phyloP scores from a whole-genome alignment of 1,139 yeast genomes.

The Scheffersomyces lignicola region DNA sequence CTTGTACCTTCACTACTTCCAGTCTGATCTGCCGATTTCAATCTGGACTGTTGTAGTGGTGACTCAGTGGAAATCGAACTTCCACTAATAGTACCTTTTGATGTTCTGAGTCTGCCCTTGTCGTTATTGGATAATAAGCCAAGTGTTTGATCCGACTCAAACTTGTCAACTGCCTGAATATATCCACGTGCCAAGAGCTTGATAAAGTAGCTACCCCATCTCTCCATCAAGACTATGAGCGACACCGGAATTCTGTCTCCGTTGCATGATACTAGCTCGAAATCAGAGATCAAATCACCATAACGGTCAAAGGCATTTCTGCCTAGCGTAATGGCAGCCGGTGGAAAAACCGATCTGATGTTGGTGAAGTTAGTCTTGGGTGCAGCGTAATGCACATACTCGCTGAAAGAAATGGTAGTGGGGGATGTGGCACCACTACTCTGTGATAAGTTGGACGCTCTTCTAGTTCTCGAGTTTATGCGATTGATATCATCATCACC shows the following conservation, averaged over 20 bases:
- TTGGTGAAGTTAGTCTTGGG: constrained; percentile 68
- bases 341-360: constrained; percentile 67
- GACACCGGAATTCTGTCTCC: constrained; percentile 69
- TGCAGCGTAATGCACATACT: constrained; percentile 74
- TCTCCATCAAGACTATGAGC: constrained; percentile 55
- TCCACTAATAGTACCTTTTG: constrained; percentile 8
- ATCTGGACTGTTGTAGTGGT: constrained; percentile 7
- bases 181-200: constrained; percentile 61
- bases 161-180: constrained; percentile 53
- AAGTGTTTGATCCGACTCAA: constrained; percentile 36
- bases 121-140: constrained; percentile 8
- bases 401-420: constrained; percentile 52
- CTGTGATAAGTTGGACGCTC: constrained; percentile 11
- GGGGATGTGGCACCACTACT: constrained; percentile 17
- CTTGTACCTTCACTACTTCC: background rate
- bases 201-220: constrained; percentile 77
- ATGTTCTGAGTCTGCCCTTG: constrained; percentile 10
- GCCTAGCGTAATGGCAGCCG: constrained; percentile 75
- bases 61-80: constrained; percentile 9
- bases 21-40: constrained; percentile 16
- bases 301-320: constrained; percentile 70
- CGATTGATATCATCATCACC: constrained; percentile 5
- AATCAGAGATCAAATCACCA: constrained; percentile 65
- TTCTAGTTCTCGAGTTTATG: constrained; percentile 7
- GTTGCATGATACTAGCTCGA: constrained; percentile 65